A percentile compares a stretch with the other conserved stretches of the same genome.
These are phyloP conservation scores for Quercus tomentella DNA, from an alignment of 331 rosid genomes.

Conservation along the genomic window DNA sequence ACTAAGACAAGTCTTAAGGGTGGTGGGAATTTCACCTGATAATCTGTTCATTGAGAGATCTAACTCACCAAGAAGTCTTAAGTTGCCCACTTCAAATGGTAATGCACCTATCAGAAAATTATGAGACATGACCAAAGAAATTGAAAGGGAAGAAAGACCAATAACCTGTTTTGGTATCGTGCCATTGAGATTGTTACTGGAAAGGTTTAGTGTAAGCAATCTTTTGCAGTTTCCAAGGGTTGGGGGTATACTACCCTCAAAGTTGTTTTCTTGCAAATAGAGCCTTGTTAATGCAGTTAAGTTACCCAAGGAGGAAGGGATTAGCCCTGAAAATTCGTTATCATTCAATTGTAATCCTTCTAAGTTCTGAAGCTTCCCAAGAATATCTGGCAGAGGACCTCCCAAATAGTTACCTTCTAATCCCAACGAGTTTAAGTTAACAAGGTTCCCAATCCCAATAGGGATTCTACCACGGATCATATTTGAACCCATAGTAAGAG, in stretches of 20 bases:
- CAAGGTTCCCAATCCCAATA: slow-evolving; percentile 27
- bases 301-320: neutral
- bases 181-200: slow-evolving; percentile 22
- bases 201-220: slow-evolving; percentile 16
- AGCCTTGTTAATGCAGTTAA: neutral
- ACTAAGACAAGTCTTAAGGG: slow-evolving; percentile 30
- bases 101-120: slow-evolving; percentile 32
- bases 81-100: slow-evolving; percentile 35
- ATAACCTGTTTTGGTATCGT: slow-evolving; percentile 32
- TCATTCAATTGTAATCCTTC: neutral
- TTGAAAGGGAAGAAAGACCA: slow-evolving; percentile 27
- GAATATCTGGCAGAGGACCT: neutral
- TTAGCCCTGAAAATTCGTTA: neutral
- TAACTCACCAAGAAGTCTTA: slow-evolving; percentile 15
- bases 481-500: slow-evolving; percentile 1
- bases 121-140: slow-evolving; percentile 30
- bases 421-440: slow-evolving; percentile 4
- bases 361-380: neutral
- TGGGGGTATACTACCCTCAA: slow-evolving; percentile 16
- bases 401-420: slow-evolving; percentile 21
- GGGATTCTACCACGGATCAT: slow-evolving; percentile 26
- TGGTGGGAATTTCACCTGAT: slow-evolving; percentile 30
- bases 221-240: slow-evolving; percentile 31
- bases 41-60: slow-evolving; percentile 31
- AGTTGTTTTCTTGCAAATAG: neutral